Evolutionary conservation across 1,284 basidiomycete species (phyloP).

Genomic region (Sporisorium graminicola): DNA sequence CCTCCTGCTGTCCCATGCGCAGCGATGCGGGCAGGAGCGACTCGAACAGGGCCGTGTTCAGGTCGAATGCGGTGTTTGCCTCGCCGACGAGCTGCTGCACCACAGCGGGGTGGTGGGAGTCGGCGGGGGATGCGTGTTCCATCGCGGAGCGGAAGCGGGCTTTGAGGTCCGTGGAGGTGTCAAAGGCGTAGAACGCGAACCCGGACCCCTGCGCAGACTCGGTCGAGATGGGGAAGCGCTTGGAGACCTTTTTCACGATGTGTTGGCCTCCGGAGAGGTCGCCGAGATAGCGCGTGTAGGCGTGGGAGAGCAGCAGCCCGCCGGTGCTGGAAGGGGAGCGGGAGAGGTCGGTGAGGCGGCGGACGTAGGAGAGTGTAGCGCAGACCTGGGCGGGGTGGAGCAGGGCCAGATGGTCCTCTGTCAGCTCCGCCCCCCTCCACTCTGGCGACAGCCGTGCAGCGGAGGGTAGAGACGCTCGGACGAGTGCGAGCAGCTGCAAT

Average conservation of each 20-base stretch:
- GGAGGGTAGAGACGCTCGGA: background rate
- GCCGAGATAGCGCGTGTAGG: conserved; percentile 78
- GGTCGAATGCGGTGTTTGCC: conserved; percentile 78
- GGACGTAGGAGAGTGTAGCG: conserved; percentile 42
- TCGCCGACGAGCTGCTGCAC: conserved; percentile 74
- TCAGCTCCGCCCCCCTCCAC: background rate
- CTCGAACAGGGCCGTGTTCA: conserved; percentile 78
- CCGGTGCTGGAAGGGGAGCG: background rate
- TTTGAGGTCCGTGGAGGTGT: conserved; percentile 80
- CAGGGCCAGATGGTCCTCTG: conserved; percentile 35
- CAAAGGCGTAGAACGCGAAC: conserved; percentile 80
- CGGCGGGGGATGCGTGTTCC: no score
- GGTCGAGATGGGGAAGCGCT: conserved; percentile 31
- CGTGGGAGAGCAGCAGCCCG: conserved; percentile 30
- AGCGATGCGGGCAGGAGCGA: conserved; percentile 20
- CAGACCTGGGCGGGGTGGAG: conserved; percentile 31
- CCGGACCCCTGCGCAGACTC: no score
- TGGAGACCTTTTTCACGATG: conserved; percentile 76
- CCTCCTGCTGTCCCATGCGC: no score
- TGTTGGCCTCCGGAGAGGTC: conserved; percentile 85
- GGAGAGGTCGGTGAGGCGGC: conserved; percentile 1
- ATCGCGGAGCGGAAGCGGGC: conserved; percentile 81
- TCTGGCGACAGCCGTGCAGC: background rate
- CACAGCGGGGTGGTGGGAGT: conserved; percentile 72
- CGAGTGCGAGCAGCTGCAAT: background rate